A percentile compares a stretch with the other conserved stretches of the same genome.
These are phyloP conservation scores for Aspergillus persii DNA, from an alignment of 2,329 filamentous ascomycete genomes.

Conservation along the genomic window DNA sequence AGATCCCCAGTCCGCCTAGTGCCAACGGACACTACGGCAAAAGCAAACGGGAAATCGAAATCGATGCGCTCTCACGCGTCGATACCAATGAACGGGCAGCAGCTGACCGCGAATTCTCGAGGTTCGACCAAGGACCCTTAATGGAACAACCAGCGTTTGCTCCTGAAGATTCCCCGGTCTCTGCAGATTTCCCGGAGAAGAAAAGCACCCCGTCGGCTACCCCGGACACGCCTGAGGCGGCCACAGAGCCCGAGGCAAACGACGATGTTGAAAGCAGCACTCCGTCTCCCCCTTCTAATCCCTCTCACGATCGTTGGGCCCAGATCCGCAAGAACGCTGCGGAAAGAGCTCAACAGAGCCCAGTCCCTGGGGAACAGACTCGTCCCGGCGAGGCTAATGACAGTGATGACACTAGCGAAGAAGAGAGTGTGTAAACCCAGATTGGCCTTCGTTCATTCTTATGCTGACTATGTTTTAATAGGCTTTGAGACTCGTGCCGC, in stretches of 20 bases:
- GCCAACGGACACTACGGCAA: slow-evolving; percentile 32
- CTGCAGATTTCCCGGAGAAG: slow-evolving; percentile 17
- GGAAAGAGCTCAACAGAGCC: slow-evolving; percentile 58
- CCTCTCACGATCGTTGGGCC: slow-evolving; percentile 79
- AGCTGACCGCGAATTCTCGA: slow-evolving; percentile 54
- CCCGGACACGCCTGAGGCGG: slow-evolving; percentile 1
- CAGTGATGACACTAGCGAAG: slow-evolving; percentile 87
- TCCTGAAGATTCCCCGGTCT: slow-evolving; percentile 52
- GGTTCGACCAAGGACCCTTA: slow-evolving; percentile 87
- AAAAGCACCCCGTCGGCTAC: neutral
- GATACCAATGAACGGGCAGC: slow-evolving; percentile 50
- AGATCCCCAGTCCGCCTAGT: neutral
- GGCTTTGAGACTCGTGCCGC: slow-evolving; percentile 95
- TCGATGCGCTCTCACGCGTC: slow-evolving; percentile 60
- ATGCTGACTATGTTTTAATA: slow-evolving; percentile 41
- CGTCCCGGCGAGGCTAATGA: slow-evolving; percentile 62
- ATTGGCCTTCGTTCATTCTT: neutral
- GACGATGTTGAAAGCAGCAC: slow-evolving; percentile 1
- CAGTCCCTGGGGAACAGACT: slow-evolving; percentile 64
- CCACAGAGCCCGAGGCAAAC: slow-evolving; percentile 3
- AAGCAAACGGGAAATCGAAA: slow-evolving; percentile 50
- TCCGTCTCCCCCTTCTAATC: slow-evolving; percentile 6
- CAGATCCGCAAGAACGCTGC: slow-evolving; percentile 95
- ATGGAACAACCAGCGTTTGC: slow-evolving; percentile 81
- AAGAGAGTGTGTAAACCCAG: slow-evolving; percentile 73